Conservation (phyloP, 441 rosid genomes). For the Croton setiger region DNA sequence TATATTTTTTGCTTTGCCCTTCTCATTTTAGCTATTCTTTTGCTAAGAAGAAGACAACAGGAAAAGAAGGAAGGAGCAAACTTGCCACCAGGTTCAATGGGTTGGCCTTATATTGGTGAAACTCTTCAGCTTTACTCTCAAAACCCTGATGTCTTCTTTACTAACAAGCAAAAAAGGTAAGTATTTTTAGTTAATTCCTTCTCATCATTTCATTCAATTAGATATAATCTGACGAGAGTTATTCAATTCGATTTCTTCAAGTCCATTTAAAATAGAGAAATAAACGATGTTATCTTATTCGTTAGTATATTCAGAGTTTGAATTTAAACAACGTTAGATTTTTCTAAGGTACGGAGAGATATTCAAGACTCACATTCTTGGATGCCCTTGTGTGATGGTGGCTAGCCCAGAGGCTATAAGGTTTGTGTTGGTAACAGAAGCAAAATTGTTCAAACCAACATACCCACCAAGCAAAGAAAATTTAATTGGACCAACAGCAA, state of each 20-base stretch:
- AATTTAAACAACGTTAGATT: background rate
- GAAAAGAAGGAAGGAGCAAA: slow-evolving; percentile 22
- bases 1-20: slow-evolving; percentile 1
- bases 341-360: slow-evolving; percentile 61
- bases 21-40: background rate
- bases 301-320: background rate
- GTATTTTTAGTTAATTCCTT: background rate
- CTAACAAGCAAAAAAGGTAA: slow-evolving; percentile 60
- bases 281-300: too few species aligned
- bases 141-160: slow-evolving; percentile 72
- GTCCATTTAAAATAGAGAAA: too few species aligned
- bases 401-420: slow-evolving; percentile 79
- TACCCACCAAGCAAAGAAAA: slow-evolving; percentile 89
- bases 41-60: background rate
- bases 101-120: slow-evolving; percentile 83
- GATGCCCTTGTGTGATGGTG: slow-evolving; percentile 84
- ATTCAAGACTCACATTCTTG: slow-evolving; percentile 74
- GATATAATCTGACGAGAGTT: too few species aligned
- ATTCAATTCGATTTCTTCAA: too few species aligned
- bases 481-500: slow-evolving; percentile 74
- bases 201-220: background rate
- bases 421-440: slow-evolving; percentile 78
- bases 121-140: slow-evolving; percentile 80
- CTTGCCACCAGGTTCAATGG: slow-evolving; percentile 92
- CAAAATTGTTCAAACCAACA: slow-evolving; percentile 82